A percentile compares a stretch with the other conserved stretches of the same genome.
Conservation (phyloP, 1,139 yeast genomes). For the Blastobotrys raffinosifermentans region DNA sequence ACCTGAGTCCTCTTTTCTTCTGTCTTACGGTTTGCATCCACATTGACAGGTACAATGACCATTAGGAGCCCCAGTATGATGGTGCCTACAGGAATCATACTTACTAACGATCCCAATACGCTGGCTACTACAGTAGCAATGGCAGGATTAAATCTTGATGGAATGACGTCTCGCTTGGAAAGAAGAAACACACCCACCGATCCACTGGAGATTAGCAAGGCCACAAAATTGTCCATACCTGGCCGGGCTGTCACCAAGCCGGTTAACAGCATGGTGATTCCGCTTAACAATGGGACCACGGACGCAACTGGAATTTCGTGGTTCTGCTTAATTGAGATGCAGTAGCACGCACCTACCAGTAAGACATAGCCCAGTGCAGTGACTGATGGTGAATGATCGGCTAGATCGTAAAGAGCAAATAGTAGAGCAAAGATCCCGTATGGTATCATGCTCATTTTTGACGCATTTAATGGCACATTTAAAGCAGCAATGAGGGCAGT, state of each 20-base stretch:
- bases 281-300: constrained; percentile 16
- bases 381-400: constrained; percentile 5
- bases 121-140: constrained; percentile 22
- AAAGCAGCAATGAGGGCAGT: constrained; percentile 22
- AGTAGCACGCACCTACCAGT: constrained; percentile 16
- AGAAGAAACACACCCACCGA: constrained; percentile 33
- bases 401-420: constrained; percentile 18
- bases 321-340: constrained; percentile 10
- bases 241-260: constrained; percentile 13
- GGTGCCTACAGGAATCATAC: constrained; percentile 16
- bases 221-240: constrained; percentile 17
- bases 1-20: constrained; percentile 6
- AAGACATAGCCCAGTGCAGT: constrained; percentile 18
- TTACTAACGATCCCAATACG: constrained; percentile 18
- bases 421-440: constrained; percentile 15
- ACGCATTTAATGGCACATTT: constrained; percentile 17
- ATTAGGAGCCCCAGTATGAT: constrained; percentile 18
- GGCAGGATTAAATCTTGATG: constrained; percentile 29
- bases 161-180: constrained; percentile 29
- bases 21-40: constrained; percentile 3
- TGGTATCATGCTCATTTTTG: constrained; percentile 9
- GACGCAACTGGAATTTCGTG: constrained; percentile 12
- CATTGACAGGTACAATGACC: constrained; percentile 17
- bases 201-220: constrained; percentile 29
- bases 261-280: constrained; percentile 14